phyloP scores from a whole-genome alignment of 179 eudicot species.

The Vitellaria paradoxa region DNA sequence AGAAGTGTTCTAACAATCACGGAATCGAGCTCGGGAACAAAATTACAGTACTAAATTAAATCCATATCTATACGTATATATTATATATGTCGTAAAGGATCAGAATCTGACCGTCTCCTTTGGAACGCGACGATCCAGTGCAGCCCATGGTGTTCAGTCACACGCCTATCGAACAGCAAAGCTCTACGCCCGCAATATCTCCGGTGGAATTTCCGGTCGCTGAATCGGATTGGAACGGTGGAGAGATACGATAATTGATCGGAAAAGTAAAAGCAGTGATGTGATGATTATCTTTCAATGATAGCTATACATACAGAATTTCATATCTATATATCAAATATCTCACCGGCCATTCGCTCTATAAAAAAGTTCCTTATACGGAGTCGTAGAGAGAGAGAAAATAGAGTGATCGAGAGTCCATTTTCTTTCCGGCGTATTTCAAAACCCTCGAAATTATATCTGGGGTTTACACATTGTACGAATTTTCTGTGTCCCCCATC shows the following conservation, averaged over 20 bases:
- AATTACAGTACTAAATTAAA: too few relatives aligned
- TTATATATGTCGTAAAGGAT: neutral
- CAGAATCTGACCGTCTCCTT: slow-evolving; percentile 33
- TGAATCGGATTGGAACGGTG: neutral
- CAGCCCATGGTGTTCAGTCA: slow-evolving; percentile 31
- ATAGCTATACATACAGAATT: neutral
- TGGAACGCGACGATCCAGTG: slow-evolving; percentile 38
- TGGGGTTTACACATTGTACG: too few relatives aligned
- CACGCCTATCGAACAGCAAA: neutral
- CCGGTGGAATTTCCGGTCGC: neutral
- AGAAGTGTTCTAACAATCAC: too few relatives aligned
- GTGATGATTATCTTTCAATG: neutral
- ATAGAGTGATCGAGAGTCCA: too few relatives aligned
- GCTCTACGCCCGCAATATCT: neutral
- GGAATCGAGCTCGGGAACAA: too few relatives aligned
- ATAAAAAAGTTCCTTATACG: neutral
- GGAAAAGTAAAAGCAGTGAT: neutral
- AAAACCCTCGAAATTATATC: too few relatives aligned
- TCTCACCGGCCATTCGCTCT: neutral
- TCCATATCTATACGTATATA: neutral
- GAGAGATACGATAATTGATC: neutral
- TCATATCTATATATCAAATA: neutral
- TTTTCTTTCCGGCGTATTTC: too few relatives aligned
- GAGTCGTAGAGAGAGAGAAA: too few relatives aligned
- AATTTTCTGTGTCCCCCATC: too few relatives aligned